Base-by-base conservation (phyloP, 1,139 yeast genomes). In the Taphrina sp. region DNA sequence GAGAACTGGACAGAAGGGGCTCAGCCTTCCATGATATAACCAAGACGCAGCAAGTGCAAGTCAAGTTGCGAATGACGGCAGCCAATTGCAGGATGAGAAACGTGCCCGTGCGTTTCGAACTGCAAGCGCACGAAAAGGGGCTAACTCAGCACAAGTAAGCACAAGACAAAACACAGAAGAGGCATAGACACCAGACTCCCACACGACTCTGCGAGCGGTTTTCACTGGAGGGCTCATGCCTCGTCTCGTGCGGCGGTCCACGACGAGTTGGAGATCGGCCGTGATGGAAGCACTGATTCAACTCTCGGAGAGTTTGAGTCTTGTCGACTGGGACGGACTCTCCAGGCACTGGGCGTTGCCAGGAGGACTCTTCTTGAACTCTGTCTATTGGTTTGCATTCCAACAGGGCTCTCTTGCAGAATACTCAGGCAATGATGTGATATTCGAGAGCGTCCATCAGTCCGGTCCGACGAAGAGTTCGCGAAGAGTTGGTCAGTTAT, bases 301-400 rank as follows among this genome's bases (percentile, higher is more conserved):
- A 14, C n/a, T 33, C 22, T 42, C 44, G 10, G 54, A 49, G 28
- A 17, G 24, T n/a, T 19, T 31, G 39, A 42, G 44, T n/a, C n/a
- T 31, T 17, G 12, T 49, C 31, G 44, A 49, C 36, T 38, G 44
- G 37, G 54, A 49, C 19, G 23, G 17, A 1, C 24, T 49, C 26
- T 37, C 45, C 17, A 5, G 19, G 5, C 39, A n/a, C 10, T 49
- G 54, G 54, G 29, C 24, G 17, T 31, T 24, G 19, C 54, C 54
- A 17, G 1, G 38, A 2, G 54, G 54, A 4, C n/a, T 49, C n/a
- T 4, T 34, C 7, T 5, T 49, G 12, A 49, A 49, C 26, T 22
- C 33, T 2, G 16, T 29, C 31, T 49, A 29, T 19, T 49, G 54
- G 54, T 5, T 49, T 33, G 35, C 39, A 12, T 49, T 45, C 35